Base-by-base conservation (phyloP, 257 asterid species). In the Nemophila menziesii region DNA sequence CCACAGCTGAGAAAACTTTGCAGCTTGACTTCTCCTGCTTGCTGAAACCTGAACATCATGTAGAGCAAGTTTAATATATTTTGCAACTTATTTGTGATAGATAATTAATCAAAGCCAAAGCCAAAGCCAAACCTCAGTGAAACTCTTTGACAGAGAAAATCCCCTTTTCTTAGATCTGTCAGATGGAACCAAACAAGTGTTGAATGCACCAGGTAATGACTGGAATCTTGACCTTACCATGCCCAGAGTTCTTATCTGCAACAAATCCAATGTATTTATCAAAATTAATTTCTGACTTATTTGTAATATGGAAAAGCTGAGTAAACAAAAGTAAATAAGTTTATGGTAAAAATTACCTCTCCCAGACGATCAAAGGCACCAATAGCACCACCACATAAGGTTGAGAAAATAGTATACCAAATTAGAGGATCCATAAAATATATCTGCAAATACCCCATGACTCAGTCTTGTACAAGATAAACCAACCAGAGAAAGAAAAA, bases 281-380 rank as follows among this genome's bases (percentile, higher is more conserved):
- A 40, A 44, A 21, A 40, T 38, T 4, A 10, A n/a, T n/a, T n/a
- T n/a, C n/a, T n/a, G n/a, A n/a, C n/a, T n/a, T 16, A 29, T 12
- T 33, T 21, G 9, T 19, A 20, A 15, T 11, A 4, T 27, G 22
- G 51, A 24, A 21, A 23, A 34, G 16, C 26, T 5, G 27, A 49
- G 36, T 16, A 46, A 22, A 18, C 16, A 33, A 46, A 53, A 8
- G 39, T 22, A 21, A 22, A 27, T 16, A 29, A 17, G 46, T 49
- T 53, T 26, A 5, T 34, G 10, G 16, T 26, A 46, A 21, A 45
- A 20, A 37, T 55, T 72, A 90, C 98, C 98, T 90, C 98, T 8
- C 98, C 98, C 43, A 90, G 77, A 51, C 94, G 98, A 73, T 81
- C 96, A 58, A 70, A 75, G 37, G 98, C 98, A 53, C 98, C 98